These are phyloP conservation scores for Agaricales sp. DNA, from an alignment of 1,284 basidiomycete genomes.

Conservation along the genomic window DNA sequence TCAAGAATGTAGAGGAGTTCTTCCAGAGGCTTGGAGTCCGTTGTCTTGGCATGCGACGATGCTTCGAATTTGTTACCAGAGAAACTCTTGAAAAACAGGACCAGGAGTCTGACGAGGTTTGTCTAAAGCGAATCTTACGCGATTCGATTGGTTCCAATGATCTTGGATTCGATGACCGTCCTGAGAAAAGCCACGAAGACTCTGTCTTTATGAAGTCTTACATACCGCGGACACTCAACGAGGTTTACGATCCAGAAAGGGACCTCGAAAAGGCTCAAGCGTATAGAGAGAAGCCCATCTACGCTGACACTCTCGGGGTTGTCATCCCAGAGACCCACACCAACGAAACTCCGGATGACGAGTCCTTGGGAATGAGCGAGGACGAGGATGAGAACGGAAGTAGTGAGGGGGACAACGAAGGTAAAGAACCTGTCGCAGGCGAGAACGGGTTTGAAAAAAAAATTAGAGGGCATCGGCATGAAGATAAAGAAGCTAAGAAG, in stretches of 20 bases:
- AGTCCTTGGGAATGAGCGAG: slow-evolving; percentile 14
- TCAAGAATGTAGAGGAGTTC: slow-evolving; percentile 91
- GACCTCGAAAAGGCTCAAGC: slow-evolving; percentile 62
- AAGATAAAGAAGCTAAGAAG: slow-evolving; percentile 90
- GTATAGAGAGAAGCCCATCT: slow-evolving; percentile 68
- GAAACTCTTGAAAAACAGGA: slow-evolving; percentile 29
- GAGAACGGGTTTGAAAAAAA: slow-evolving; percentile 23
- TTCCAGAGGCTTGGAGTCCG: slow-evolving; percentile 70
- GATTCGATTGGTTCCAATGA: slow-evolving; percentile 9
- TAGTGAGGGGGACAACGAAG: slow-evolving; percentile 16
- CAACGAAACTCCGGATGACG: slow-evolving; percentile 9
- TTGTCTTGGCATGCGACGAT: slow-evolving; percentile 73
- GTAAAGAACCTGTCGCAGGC: slow-evolving; percentile 24
- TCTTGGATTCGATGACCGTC: background rate
- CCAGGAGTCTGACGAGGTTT: slow-evolving; percentile 28
- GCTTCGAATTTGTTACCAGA: slow-evolving; percentile 83
- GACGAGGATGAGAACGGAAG: slow-evolving; percentile 19
- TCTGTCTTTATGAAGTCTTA: slow-evolving; percentile 81
- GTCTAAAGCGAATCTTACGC: slow-evolving; percentile 37
- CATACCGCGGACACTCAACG: slow-evolving; percentile 87
- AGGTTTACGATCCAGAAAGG: slow-evolving; percentile 87
- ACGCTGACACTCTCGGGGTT: slow-evolving; percentile 76
- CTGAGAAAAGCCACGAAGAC: slow-evolving; percentile 51
- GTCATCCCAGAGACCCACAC: slow-evolving; percentile 28
- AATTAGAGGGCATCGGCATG: slow-evolving; percentile 80